phyloP scores from a whole-genome alignment of 345 rosid genomes.

The Xanthoceras sorbifolium region DNA sequence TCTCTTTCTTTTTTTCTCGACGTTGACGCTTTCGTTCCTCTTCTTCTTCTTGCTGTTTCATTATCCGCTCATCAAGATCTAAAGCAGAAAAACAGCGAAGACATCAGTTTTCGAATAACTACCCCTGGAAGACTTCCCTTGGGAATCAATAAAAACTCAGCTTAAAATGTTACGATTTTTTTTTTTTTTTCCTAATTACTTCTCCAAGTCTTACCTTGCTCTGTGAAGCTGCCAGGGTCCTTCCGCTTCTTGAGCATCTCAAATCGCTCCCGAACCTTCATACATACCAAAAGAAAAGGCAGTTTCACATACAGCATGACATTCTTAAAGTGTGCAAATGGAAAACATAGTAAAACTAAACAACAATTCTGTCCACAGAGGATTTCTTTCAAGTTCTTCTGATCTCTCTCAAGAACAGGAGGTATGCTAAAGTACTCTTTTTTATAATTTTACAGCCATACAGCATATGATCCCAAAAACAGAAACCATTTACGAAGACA shows the following conservation, averaged over 20 bases:
- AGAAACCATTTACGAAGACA: neutral
- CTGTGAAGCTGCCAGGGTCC: conserved; percentile 83
- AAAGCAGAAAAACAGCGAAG: neutral
- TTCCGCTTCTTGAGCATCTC: conserved; percentile 84
- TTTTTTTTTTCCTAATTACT: neutral
- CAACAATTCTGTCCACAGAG: neutral
- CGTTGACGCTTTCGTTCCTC: conserved; percentile 81
- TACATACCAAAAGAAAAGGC: neutral
- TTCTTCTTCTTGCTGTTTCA: conserved; percentile 89
- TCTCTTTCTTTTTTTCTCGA: conserved; percentile 91
- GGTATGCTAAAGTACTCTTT: too few relatives aligned
- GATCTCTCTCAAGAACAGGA: neutral
- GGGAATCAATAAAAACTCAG: neutral
- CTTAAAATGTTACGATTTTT: neutral
- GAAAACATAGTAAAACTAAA: neutral
- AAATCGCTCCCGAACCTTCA: conserved; percentile 89
- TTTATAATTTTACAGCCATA: too few relatives aligned
- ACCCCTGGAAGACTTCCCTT: neutral
- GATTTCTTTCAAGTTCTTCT: neutral
- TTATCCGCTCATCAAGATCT: conserved; percentile 91
- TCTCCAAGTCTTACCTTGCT: conserved; percentile 63
- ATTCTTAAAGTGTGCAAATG: neutral
- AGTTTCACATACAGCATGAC: neutral
- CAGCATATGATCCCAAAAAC: too few relatives aligned
- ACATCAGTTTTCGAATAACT: neutral